These are phyloP conservation scores for Penicillium robsamsonii DNA, from an alignment of 495 filamentous ascomycete genomes.

Conservation along the genomic window DNA sequence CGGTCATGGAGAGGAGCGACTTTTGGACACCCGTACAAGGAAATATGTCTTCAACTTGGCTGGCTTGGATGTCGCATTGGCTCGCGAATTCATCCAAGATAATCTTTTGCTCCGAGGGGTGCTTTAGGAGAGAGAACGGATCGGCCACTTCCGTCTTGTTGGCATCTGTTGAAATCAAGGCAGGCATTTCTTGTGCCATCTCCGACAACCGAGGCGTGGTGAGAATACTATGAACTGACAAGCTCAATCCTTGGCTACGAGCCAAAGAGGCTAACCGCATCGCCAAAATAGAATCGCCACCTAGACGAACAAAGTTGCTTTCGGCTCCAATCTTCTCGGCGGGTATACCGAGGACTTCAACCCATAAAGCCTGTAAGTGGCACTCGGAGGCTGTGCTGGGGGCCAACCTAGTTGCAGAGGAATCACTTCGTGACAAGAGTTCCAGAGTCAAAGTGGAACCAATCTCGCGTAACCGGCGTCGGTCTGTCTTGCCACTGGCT, in stretches of 20 bases:
- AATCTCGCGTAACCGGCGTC: not conserved
- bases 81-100: not conserved
- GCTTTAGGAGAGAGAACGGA: not conserved
- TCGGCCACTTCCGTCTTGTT: not conserved
- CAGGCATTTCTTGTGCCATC: not conserved
- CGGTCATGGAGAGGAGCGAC: not conserved
- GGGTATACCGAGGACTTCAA: not conserved
- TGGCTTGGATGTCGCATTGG: not conserved
- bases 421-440: not conserved
- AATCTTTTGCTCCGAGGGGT: too few relatives aligned
- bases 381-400: not conserved
- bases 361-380: not conserved
- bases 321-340: not conserved
- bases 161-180: not conserved
- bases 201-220: not conserved
- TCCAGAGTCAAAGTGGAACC: not conserved
- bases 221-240: not conserved
- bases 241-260: not conserved
- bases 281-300: slow-evolving; percentile 1
- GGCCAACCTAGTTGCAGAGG: too few relatives aligned
- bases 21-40: slow-evolving; percentile 1
- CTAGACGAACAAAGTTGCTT: not conserved
- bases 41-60: not conserved
- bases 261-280: not conserved
- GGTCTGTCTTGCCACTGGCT: not conserved